Conservation (phyloP, 1,139 yeast species). For the Debaryomycetaceae sp. region DNA sequence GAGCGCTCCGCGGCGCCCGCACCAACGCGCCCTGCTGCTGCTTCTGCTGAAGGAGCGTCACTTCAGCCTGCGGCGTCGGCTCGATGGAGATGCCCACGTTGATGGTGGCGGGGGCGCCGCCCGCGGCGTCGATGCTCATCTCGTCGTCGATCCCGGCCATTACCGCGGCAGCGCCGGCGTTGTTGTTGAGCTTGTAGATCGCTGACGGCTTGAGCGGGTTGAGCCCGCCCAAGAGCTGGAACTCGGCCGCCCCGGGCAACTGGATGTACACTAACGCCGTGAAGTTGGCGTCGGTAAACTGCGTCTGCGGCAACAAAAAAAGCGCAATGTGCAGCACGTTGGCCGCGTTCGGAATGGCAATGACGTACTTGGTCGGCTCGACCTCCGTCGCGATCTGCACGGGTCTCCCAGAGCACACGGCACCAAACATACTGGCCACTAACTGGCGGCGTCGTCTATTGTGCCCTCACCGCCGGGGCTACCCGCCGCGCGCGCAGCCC, state of each 20-base stretch:
- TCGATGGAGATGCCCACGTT: conserved; percentile 89
- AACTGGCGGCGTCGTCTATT: neutral
- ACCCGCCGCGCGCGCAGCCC: conserved; percentile 1
- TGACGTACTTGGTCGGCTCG: conserved; percentile 60
- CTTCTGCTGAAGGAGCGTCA: conserved; percentile 37
- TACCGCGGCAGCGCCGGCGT: conserved; percentile 13
- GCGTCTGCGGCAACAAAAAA: conserved; percentile 68
- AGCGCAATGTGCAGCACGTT: conserved; percentile 69
- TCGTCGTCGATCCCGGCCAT: conserved; percentile 19
- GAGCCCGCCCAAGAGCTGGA: conserved; percentile 73
- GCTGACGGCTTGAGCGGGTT: conserved; percentile 82
- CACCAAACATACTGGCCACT: conserved; percentile 41
- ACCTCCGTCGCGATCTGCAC: conserved; percentile 57
- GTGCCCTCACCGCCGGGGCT: neutral
- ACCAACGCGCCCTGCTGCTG: conserved; percentile 20
- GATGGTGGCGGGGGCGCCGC: conserved; percentile 30
- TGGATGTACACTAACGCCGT: conserved; percentile 90
- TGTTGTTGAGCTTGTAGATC: conserved; percentile 70
- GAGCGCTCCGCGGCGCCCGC: conserved; percentile 16
- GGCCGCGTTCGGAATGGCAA: conserved; percentile 57
- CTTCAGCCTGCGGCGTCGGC: conserved; percentile 58
- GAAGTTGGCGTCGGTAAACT: conserved; percentile 57
- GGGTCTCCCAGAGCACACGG: conserved; percentile 56
- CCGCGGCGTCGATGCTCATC: conserved; percentile 22
- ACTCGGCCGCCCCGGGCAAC: conserved; percentile 63